Percentiles rank a stretch among this genome's conserved stretches.
Conservation (phyloP, 768 basidiomycete species). For the Baorangia bicolor region DNA sequence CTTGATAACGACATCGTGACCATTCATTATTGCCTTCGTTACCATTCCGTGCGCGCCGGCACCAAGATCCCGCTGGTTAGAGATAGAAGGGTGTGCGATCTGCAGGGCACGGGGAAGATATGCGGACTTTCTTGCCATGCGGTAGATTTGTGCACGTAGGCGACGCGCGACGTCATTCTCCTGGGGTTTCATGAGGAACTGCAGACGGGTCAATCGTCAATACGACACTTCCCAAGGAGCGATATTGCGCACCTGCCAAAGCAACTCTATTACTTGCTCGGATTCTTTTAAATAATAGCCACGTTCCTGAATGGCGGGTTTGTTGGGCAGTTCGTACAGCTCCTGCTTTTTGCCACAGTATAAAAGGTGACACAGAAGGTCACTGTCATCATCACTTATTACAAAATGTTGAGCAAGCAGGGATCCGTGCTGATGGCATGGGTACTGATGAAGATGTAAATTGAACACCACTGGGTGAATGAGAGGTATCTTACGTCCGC, state of each 20-base stretch:
- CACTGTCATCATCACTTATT: slow-evolving; percentile 13
- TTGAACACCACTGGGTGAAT: background rate
- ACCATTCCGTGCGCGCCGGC: slow-evolving; percentile 24
- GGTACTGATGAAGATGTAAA: slow-evolving; percentile 6
- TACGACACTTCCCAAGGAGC: background rate
- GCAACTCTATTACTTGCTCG: slow-evolving; percentile 21
- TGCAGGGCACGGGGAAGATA: slow-evolving; percentile 21
- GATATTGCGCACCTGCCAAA: slow-evolving; percentile 19
- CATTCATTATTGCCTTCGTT: slow-evolving; percentile 14
- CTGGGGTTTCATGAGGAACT: slow-evolving; percentile 13
- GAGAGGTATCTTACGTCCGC: slow-evolving; percentile 4
- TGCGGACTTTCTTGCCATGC: slow-evolving; percentile 30
- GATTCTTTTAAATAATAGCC: slow-evolving; percentile 5
- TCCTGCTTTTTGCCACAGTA: slow-evolving; percentile 17
- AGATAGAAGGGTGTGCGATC: slow-evolving; percentile 6
- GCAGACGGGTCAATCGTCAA: background rate
- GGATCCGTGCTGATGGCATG: slow-evolving; percentile 12
- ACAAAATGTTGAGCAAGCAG: background rate
- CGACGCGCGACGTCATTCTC: slow-evolving; percentile 1
- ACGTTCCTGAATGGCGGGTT: background rate
- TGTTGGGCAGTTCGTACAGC: slow-evolving; percentile 10
- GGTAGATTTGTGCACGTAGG: slow-evolving; percentile 23
- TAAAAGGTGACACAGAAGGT: slow-evolving; percentile 20
- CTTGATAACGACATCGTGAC: slow-evolving; percentile 28
- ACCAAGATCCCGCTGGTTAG: background rate